Base-by-base conservation (phyloP, 495 filamentous ascomycete species). In the Aspergillus coremiiformis region DNA sequence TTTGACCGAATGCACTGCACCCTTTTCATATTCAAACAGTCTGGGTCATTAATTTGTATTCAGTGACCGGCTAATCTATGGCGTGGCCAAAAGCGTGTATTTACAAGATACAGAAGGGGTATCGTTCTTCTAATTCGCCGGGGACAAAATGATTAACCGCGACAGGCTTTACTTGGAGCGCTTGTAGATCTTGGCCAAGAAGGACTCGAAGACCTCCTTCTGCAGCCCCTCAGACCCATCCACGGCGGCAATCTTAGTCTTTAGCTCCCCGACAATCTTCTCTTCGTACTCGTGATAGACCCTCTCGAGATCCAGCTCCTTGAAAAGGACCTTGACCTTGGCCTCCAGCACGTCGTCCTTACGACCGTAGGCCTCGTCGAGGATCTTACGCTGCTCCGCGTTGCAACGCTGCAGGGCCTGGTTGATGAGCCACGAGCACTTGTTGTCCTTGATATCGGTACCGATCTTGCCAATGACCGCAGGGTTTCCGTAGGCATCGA, bases 401-500 rank as follows among this genome's bases (percentile, higher is more conserved):
- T 73, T 87, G 51, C 83, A 86, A 44, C 83, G 77, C 63, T 82
- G 72, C 39, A 97, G 78, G 39, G 94, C 94, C 69, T 95, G 85
- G 77, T 97, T 97, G 64, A 98, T 78, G 19, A 97, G 68, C 93
- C 93, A 98, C 6, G 86, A 91, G 78, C 93, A 98, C 78, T 98
- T 98, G 81, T 98, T 98, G 69, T 98, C 93, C 75, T 89, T 81
- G 65, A 98, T 98, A 64, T 98, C 93, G 53, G 94, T 98, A 48
- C 93, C 93, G 57, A 98, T 94, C 81, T 98, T 98, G 63, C 93
- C 93, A 62, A 98, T 93, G 88, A 95, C 79, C 27, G 86, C 82
- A 21, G 93, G 90, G 60, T 90, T 84, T 55, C 93, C 94, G 58
- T 90, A 98, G 70, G 89, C 91, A 76, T 98, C 94, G 37, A 98